Evolutionary conservation across 169 alveolate genomes (phyloP).

Genomic region (Neospora caninum): DNA sequence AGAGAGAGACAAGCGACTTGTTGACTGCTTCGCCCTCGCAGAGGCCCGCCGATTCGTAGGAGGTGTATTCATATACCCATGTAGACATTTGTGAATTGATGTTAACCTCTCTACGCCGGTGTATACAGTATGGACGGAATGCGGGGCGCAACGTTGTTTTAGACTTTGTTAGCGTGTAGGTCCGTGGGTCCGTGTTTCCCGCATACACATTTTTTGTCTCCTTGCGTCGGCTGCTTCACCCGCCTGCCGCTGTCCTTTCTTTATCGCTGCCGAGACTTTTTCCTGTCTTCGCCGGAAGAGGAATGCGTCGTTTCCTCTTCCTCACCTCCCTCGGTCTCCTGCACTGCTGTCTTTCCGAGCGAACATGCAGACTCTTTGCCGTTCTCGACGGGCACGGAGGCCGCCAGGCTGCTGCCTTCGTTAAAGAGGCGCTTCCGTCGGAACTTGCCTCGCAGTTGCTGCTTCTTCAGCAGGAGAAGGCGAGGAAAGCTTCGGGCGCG

Average conservation of each 20-base stretch:
- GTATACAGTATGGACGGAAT: too few relatives aligned
- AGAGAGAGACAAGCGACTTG: too few relatives aligned
- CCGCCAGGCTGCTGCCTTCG: constrained; percentile 74
- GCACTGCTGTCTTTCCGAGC: neutral
- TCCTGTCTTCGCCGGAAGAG: neutral
- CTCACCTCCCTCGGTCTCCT: neutral
- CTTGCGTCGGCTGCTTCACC: neutral
- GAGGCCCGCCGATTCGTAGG: too few relatives aligned
- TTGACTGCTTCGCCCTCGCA: too few relatives aligned
- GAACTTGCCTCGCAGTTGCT: constrained; percentile 75
- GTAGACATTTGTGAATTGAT: too few relatives aligned
- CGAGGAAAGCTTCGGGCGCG: constrained; percentile 34
- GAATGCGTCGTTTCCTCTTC: neutral
- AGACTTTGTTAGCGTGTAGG: too few relatives aligned
- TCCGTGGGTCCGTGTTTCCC: neutral
- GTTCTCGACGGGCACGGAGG: constrained; percentile 84
- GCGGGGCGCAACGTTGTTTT: too few relatives aligned
- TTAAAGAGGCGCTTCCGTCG: constrained; percentile 64
- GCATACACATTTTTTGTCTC: neutral
- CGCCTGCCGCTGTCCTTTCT: neutral
- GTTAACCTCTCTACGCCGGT: too few relatives aligned
- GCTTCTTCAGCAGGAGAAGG: constrained; percentile 34
- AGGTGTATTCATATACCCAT: too few relatives aligned
- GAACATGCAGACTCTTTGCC: constrained; percentile 70
- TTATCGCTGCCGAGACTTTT: neutral